Evolutionary conservation across 495 filamentous ascomycete species (phyloP).

Genomic region (Pyrenopolyporus hunteri): DNA sequence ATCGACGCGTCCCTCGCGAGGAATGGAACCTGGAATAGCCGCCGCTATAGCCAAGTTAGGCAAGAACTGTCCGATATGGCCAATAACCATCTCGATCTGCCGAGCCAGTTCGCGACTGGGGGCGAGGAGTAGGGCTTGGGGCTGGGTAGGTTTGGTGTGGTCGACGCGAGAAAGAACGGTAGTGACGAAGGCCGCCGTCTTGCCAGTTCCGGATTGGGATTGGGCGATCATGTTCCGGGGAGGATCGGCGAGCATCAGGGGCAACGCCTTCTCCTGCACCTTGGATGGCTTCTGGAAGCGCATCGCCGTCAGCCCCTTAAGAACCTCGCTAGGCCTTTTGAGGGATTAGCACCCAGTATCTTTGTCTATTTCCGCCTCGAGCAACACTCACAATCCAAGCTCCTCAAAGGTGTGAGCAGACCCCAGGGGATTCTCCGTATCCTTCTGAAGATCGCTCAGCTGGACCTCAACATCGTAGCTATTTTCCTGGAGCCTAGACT

Average conservation of each 20-base stretch:
- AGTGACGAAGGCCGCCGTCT: conserved; percentile 94
- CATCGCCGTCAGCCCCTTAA: conserved; percentile 72
- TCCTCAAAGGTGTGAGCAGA: conserved; percentile 86
- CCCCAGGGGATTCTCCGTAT: conserved; percentile 84
- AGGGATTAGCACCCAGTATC: conserved; percentile 21
- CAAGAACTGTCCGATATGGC: conserved; percentile 82
- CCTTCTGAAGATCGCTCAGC: conserved; percentile 83
- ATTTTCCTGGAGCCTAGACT: conserved; percentile 67
- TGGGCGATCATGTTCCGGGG: conserved; percentile 94
- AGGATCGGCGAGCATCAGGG: conserved; percentile 81
- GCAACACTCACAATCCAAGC: conserved; percentile 73
- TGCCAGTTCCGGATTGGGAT: conserved; percentile 97
- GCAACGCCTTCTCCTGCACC: conserved; percentile 92
- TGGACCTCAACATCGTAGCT: conserved; percentile 86
- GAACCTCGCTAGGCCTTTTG: conserved; percentile 50
- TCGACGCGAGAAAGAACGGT: conserved; percentile 89
- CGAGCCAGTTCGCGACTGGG: conserved; percentile 94
- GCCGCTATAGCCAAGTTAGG: conserved; percentile 71
- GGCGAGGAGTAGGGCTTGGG: conserved; percentile 88
- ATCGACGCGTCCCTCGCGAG: conserved; percentile 64
- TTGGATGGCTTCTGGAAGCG: conserved; percentile 95
- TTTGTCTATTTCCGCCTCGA: background rate
- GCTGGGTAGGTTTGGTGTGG: conserved; percentile 63
- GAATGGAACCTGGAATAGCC: conserved; percentile 78
- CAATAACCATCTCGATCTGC: conserved; percentile 86